These are phyloP conservation scores for Colletotrichum sp. DNA, from an alignment of 2,329 filamentous ascomycete species.

Conservation along the genomic window DNA sequence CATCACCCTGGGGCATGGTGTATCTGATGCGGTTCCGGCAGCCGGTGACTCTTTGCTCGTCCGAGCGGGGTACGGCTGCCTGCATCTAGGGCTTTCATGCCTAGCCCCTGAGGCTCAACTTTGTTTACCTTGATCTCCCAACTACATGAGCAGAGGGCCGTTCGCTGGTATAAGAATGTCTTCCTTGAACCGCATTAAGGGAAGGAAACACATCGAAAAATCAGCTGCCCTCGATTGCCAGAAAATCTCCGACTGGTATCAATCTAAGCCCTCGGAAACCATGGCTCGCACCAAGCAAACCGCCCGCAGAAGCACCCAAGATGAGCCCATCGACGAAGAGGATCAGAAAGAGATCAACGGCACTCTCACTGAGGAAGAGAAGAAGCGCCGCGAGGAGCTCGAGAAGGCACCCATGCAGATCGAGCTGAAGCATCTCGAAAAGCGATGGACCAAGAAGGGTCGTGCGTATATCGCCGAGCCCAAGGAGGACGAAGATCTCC, in stretches of 20 bases:
- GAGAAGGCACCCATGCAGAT: slow-evolving; percentile 30
- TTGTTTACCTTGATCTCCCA: background rate
- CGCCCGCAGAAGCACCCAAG: background rate
- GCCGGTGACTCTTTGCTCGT: slow-evolving; percentile 6
- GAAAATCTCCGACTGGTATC: no score
- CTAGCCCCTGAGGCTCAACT: background rate
- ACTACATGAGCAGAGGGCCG: background rate
- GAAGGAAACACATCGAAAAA: background rate
- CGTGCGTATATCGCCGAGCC: slow-evolving; percentile 32
- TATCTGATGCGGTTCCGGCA: background rate
- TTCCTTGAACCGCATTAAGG: background rate
- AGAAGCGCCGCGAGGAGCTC: slow-evolving; percentile 26
- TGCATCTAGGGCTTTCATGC: background rate
- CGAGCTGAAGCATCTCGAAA: slow-evolving; percentile 37
- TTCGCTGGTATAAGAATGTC: background rate
- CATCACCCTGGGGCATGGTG: no score
- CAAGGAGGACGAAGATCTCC: slow-evolving; percentile 30
- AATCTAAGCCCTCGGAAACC: no score
- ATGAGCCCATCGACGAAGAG: slow-evolving; percentile 19
- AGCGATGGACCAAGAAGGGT: slow-evolving; percentile 32
- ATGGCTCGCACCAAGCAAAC: slow-evolving; percentile 8
- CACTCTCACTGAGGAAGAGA: slow-evolving; percentile 23
- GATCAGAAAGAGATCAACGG: slow-evolving; percentile 20
- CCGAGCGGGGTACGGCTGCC: slow-evolving; percentile 13
- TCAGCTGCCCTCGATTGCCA: background rate